Evolutionary conservation across 1,139 yeast genomes (phyloP).

Genomic region (Diutina ranongensis): DNA sequence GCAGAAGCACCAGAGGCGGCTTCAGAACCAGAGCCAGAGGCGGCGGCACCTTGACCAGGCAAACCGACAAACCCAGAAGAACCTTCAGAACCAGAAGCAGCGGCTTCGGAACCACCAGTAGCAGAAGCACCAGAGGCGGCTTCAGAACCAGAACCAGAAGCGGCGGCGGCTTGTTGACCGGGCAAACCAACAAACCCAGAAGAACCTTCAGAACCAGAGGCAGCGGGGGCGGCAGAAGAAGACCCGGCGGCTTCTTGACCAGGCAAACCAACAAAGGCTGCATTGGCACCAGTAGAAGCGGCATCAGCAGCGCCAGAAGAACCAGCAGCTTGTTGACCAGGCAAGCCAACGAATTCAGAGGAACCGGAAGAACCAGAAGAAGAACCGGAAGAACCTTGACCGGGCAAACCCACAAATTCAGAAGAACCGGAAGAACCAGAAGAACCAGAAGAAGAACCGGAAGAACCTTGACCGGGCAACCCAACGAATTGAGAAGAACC

Average conservation of each 20-base stretch:
- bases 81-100: background rate
- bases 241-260: background rate
- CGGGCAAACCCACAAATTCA: slow-evolving; percentile 2
- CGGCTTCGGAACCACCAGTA: background rate
- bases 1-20: background rate
- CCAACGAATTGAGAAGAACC: background rate
- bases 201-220: background rate
- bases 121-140: background rate
- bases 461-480: slow-evolving; percentile 1
- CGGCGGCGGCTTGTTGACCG: background rate
- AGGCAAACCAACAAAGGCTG: background rate
- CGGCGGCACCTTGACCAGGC: background rate
- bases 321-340: background rate
- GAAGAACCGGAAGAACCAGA: background rate
- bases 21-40: background rate
- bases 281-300: background rate
- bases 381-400: background rate
- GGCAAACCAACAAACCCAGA: background rate
- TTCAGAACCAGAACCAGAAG: background rate
- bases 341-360: background rate
- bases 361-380: background rate
- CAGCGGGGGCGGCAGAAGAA: too few relatives aligned
- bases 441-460: background rate
- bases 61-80: background rate
- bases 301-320: background rate